Evolutionary conservation across 306 rosid species (phyloP), one percentile per base, ranked within the genome.

Genomic region (Malus sieversii): DNA sequence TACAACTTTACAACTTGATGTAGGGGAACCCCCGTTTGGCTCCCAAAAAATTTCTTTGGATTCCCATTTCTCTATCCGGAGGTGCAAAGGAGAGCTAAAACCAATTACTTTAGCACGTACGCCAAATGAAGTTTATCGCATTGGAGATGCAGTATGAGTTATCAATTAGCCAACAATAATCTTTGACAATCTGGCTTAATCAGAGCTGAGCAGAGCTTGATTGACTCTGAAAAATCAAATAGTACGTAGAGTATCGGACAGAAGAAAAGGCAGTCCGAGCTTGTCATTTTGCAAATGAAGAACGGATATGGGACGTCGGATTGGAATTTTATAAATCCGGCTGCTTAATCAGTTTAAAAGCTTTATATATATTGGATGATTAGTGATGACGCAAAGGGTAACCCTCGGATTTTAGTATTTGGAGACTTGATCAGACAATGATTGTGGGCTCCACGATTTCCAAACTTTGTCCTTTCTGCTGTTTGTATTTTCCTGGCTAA

Each of bases 271-370:
- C 90, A 87, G 89, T 87, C 85, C 79, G 53, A 55, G 53, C 35
- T 84, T 87, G 92, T 88, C 88, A 3, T 29, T 48, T 80, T 79
- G 71, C 80, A 74, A 82, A 78, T 75, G 80, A 84, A 82, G 86
- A 88, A 81, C 85, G 77, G 88, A 81, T 72, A 79, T 42, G 73
- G 74, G 84, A 88, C 90, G 85, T 86, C 81, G 67, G 73, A 66
- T 84, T 29, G 72, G 65, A 86, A 83, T 80, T 82, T 77, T 44
- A 79, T 14, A 82, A 88, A 75, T 57, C 72, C 73, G 75, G 75
- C 70, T 68, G 78, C 75, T 74, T 74, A 73, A 64, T 71, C 77
- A 71, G 57, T 79, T 84, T 78, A 73, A 69, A 61, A 27, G 70
- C 63, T 61, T 74, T 42, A 40, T n/a, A 57, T 11, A n/a, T 22